These are phyloP conservation scores for Colletotrichum tropicicola DNA, from an alignment of 2,329 filamentous ascomycete genomes.

Conservation along the genomic window DNA sequence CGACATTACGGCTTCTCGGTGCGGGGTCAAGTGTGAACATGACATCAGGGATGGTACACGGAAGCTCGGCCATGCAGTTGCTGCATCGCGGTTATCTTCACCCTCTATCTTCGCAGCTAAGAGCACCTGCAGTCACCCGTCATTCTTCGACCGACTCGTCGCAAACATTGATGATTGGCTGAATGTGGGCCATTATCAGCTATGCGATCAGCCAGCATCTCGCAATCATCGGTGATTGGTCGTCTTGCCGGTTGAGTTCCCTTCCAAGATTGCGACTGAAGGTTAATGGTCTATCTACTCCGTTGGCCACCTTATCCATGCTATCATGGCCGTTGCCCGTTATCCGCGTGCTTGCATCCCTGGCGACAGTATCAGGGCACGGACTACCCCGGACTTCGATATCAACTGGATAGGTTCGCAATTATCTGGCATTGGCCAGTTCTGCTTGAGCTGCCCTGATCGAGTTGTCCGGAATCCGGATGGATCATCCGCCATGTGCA, in stretches of 20 bases:
- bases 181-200: not conserved
- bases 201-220: not conserved
- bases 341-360: not conserved
- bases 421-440: not conserved
- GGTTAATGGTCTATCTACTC: no score
- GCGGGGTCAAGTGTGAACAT: not conserved
- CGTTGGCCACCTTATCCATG: not conserved
- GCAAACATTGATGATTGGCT: constrained; percentile 2
- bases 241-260: not conserved
- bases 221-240: constrained; percentile 1
- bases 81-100: not conserved
- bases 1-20: not conserved
- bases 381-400: not conserved
- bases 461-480: no score
- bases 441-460: no score
- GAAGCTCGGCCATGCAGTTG: not conserved
- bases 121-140: not conserved
- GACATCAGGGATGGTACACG: not conserved
- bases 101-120: not conserved
- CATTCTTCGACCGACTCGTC: not conserved
- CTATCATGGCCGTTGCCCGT: not conserved
- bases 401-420: not conserved
- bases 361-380: not conserved
- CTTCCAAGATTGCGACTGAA: not conserved
- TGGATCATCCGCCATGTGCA: no score